Evolutionary conservation across 1,284 basidiomycete genomes (phyloP).

Genomic region (Fistulinella cinereoalba): DNA sequence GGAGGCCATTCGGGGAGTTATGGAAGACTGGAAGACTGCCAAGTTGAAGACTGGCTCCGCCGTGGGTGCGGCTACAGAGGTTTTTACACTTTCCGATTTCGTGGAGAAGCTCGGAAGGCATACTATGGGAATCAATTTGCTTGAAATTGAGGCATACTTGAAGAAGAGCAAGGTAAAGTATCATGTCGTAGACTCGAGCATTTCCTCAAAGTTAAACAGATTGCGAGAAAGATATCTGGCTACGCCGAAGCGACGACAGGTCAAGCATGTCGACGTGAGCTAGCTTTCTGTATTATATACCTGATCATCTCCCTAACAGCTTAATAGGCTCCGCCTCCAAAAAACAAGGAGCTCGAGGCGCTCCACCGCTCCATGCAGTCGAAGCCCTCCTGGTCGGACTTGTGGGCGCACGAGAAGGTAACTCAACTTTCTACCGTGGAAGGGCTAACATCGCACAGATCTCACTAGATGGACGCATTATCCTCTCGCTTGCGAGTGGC

Average conservation of each 20-base stretch:
- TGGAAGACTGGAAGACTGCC: constrained; percentile 44
- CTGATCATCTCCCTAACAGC: too few species aligned
- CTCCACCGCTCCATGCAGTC: constrained; percentile 82
- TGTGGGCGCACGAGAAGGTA: constrained; percentile 79
- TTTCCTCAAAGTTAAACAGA: constrained; percentile 37
- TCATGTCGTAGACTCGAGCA: neutral
- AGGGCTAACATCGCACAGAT: neutral
- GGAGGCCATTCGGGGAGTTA: constrained; percentile 61
- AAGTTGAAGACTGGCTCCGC: constrained; percentile 20
- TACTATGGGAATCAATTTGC: constrained; percentile 72
- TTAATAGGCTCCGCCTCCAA: constrained; percentile 31
- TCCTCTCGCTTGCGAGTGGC: constrained; percentile 43
- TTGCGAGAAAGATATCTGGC: constrained; percentile 73
- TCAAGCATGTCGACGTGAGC: constrained; percentile 40
- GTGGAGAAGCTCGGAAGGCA: constrained; percentile 65
- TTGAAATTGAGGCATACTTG: constrained; percentile 83
- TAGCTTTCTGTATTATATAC: too few species aligned
- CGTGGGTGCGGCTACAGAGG: constrained; percentile 40
- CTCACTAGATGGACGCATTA: constrained; percentile 61
- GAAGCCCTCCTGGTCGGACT: constrained; percentile 86
- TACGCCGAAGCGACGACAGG: constrained; percentile 72
- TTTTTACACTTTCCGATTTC: constrained; percentile 66
- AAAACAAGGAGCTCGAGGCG: constrained; percentile 37
- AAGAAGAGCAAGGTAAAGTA: constrained; percentile 76
- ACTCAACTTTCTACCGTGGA: neutral